Base-by-base conservation (phyloP, 1,284 basidiomycete genomes). In the Anthracocystis walkeri region DNA sequence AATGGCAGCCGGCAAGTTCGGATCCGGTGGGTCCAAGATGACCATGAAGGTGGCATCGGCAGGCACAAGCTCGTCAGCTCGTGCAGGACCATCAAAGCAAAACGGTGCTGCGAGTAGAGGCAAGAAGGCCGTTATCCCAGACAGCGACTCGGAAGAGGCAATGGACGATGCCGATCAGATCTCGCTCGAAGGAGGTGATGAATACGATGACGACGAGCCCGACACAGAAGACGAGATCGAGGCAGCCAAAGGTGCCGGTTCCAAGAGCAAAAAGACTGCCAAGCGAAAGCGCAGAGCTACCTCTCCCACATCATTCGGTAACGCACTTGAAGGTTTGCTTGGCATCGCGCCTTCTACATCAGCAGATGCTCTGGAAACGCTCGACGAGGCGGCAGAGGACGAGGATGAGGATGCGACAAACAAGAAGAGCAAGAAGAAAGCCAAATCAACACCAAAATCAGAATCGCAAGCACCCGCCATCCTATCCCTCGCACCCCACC, bases 271-370 rank as follows among this genome's bases (percentile, higher is more conserved):
- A 27, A 80, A 81, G 66, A 83, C 81, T 0, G 65, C 68, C 44
- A 83, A 84, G 56, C 77, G 82, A 42, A 82, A 82, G 60, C 77
- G 82, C 11, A 65, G 82, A 29, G 82, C 82, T 20, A 76, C 78
- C 4, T 83, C 81, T 5, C 81, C 81, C 7, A 78, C 68, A 6
- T 74, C 82, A 2, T 84, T 84, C 54, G 82, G 82, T 67, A 69
- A 44, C 35, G 56, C 82, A 11, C 74, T 84, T 2, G 72, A 80
- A 29, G 74, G 61, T n/a, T 65, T 84, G 23, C 74, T 84, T 16
- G 79, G 82, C 21, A 64, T 66, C 7, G 65, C 62, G 1, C 53
- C 72, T 0, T 61, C 58, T 6, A 55, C 62, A 63, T 58, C 49
- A 35, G 63, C 49, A 21, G 65, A 68, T 12, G 64, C 45, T 8